phyloP scores from a whole-genome alignment of 129 eudicot genomes.

The Smallanthus sonchifolius region DNA sequence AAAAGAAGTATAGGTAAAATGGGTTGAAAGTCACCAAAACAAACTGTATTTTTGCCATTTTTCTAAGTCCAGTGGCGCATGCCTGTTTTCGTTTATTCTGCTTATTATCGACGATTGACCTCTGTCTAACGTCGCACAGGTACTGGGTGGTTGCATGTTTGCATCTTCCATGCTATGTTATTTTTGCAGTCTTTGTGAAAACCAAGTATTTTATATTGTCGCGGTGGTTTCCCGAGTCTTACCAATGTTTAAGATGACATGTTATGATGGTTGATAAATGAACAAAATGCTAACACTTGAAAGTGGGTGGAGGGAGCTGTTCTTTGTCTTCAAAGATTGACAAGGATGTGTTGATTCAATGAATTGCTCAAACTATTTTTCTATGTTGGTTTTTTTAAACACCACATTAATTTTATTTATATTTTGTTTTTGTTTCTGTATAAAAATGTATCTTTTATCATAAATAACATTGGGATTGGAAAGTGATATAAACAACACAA shows the following conservation, averaged over 20 bases:
- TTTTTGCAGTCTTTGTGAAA: constrained; percentile 46
- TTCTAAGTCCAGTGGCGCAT: neutral
- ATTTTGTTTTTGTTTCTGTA: neutral
- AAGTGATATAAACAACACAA: no score
- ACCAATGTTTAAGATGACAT: constrained; percentile 34
- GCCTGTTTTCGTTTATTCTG: neutral
- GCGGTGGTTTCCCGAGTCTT: constrained; percentile 60
- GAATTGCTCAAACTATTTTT: neutral
- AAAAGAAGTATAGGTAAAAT: neutral
- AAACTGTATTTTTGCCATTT: neutral
- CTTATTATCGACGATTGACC: neutral
- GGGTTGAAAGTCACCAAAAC: neutral
- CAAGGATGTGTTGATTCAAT: neutral
- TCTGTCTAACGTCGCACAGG: constrained; percentile 13
- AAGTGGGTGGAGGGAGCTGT: neutral
- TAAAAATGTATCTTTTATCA: no score
- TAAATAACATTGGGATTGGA: no score
- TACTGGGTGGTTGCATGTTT: constrained; percentile 47
- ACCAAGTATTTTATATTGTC: constrained; percentile 46
- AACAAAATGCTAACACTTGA: neutral
- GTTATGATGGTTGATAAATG: neutral
- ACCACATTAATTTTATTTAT: neutral
- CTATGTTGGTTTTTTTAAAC: neutral
- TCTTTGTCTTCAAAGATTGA: no score
- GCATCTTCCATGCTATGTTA: constrained; percentile 66